Percentiles rank a stretch among this genome's conserved stretches.
phyloP scores from a whole-genome alignment of 1,139 yeast species.

The Arxiozyma bovina region DNA sequence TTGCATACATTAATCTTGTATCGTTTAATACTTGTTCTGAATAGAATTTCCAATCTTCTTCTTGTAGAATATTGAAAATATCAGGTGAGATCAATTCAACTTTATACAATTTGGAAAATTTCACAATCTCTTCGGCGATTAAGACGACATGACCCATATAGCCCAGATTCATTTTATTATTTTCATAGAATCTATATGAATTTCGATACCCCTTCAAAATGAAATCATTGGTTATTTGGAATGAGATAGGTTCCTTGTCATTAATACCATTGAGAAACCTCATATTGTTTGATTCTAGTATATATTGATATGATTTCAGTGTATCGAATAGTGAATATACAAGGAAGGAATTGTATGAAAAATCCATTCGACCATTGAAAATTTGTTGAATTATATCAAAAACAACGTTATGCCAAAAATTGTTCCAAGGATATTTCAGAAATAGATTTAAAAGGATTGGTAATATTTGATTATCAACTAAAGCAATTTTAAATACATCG shows the following conservation, averaged over 20 bases:
- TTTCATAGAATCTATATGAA: slow-evolving; percentile 60
- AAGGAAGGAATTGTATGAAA: slow-evolving; percentile 77
- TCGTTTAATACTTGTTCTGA: slow-evolving; percentile 79
- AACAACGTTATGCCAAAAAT: slow-evolving; percentile 92
- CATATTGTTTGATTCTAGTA: slow-evolving; percentile 5
- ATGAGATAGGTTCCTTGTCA: slow-evolving; percentile 30
- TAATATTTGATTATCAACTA: slow-evolving; percentile 74
- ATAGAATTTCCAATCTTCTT: slow-evolving; percentile 72
- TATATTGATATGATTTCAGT: slow-evolving; percentile 19
- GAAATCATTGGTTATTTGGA: slow-evolving; percentile 66
- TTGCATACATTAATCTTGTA: slow-evolving; percentile 88
- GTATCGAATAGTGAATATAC: slow-evolving; percentile 34
- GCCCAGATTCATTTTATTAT: slow-evolving; percentile 70
- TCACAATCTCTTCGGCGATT: slow-evolving; percentile 94
- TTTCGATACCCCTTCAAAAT: slow-evolving; percentile 75
- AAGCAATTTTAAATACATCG: slow-evolving; percentile 75
- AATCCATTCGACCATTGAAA: slow-evolving; percentile 90
- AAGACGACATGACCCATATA: slow-evolving; percentile 96
- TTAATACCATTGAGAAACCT: slow-evolving; percentile 1
- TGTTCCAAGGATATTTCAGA: slow-evolving; percentile 94
- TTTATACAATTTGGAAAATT: slow-evolving; percentile 48
- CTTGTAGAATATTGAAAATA: slow-evolving; percentile 29
- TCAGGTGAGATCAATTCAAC: slow-evolving; percentile 33
- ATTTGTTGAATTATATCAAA: slow-evolving; percentile 96
- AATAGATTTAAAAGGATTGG: slow-evolving; percentile 74